phyloP scores from a whole-genome alignment of 2,329 filamentous ascomycete genomes.

The Cyphellophora europaea region DNA sequence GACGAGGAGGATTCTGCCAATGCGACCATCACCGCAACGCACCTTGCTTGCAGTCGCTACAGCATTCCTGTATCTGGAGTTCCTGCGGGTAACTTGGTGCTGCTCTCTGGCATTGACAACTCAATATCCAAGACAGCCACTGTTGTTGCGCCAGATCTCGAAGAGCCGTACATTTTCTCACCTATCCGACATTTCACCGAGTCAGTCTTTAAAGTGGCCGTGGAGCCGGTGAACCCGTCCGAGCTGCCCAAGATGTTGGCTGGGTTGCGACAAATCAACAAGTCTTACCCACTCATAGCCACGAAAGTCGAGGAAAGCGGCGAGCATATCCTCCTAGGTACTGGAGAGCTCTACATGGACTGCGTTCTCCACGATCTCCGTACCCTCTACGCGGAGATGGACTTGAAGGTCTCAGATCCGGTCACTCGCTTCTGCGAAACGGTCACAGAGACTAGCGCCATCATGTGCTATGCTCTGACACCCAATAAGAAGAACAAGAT shows the following conservation, averaged over 20 bases:
- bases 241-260: constrained; percentile 98
- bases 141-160: constrained; percentile 69
- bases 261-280: constrained; percentile 91
- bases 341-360: constrained; percentile 99
- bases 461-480: constrained; percentile 94
- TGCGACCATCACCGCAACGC: constrained; percentile 75
- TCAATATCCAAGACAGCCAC: constrained; percentile 98
- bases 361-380: constrained; percentile 93
- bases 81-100: constrained; percentile 84
- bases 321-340: constrained; percentile 89
- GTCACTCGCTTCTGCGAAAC: constrained; percentile 98
- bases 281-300: constrained; percentile 88
- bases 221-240: constrained; percentile 96
- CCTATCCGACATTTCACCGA: constrained; percentile 92
- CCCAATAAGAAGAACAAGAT: constrained; percentile 99
- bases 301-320: constrained; percentile 98
- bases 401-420: constrained; percentile 96
- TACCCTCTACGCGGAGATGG: constrained; percentile 94
- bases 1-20: constrained; percentile 96
- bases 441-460: constrained; percentile 91
- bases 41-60: constrained; percentile 86
- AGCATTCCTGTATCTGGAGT: constrained; percentile 86
- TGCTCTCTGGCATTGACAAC: constrained; percentile 91
- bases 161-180: constrained; percentile 91
- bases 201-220: constrained; percentile 93